Base-by-base conservation (phyloP, 2,329 filamentous ascomycete species). In the Trichoderma sp. region DNA sequence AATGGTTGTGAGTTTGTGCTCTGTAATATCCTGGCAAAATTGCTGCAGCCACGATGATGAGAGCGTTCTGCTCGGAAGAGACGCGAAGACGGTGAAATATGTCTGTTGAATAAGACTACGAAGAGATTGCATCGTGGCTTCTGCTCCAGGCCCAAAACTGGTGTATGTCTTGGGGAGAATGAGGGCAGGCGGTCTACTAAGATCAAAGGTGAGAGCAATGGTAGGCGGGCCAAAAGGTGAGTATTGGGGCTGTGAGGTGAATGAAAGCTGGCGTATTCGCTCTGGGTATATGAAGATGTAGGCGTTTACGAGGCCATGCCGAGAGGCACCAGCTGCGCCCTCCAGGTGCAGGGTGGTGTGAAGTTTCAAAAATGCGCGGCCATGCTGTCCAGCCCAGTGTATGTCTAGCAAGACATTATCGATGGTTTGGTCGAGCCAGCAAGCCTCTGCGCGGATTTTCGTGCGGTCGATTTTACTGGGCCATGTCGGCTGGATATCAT, bases 201-300 rank as follows among this genome's bases (percentile, higher is more conserved):
- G 30, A 37, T 63, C 13, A 52, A 63, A 54, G 30, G 46, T 63
- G 14, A 63, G 46, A n/a, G 59, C 43, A 4, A 63, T 24, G 7
- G 59, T 39, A n/a, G 28, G 2, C 13, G 21, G 13, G 21, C 59
- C 59, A 37, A 63, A 63, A 21, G 59, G 59, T 6, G 59, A 26
- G 26, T 52, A 26, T 37, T 63, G 59, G 32, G 59, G 59, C 16
- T 26, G 10, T 16, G 46, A 32, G n/a, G 46, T 39, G 30, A 63
- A 63, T 39, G 30, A 63, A 16, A 63, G 59, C 28, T 26, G 43
- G 18, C n/a, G 59, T 63, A 63, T 63, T 2, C 59, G 59, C 34
- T 63, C 43, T 37, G 59, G 59, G 14, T 63, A 39, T 21, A 63
- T 28, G 21, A 63, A 63, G 34, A 63, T n/a, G 43, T 61, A 61